Percentiles rank a stretch among this genome's conserved stretches.
Evolutionary conservation across 495 filamentous ascomycete genomes (phyloP).

Genomic region (Tetracladium setigerum): DNA sequence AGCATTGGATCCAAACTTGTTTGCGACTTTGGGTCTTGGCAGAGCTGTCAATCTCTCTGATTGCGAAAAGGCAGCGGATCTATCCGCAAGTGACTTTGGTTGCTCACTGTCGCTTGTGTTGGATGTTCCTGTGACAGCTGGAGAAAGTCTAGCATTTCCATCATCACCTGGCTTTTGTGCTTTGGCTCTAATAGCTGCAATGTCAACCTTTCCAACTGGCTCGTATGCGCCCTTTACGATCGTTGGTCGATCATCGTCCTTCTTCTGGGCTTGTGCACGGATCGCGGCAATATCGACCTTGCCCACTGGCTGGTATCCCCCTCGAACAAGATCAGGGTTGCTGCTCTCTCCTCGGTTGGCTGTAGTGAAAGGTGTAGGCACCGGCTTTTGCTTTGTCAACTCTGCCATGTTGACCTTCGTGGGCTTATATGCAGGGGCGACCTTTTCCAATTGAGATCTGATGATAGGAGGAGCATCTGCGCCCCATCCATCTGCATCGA

Average conservation of each 20-base stretch:
- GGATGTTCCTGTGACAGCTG: conserved; percentile 31
- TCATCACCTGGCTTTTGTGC: conserved; percentile 57
- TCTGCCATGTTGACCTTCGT: conserved; percentile 87
- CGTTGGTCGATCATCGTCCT: conserved; percentile 67
- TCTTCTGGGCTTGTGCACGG: conserved; percentile 65
- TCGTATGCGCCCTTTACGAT: conserved; percentile 87
- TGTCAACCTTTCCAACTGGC: conserved; percentile 90
- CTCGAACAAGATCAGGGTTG: conserved; percentile 65
- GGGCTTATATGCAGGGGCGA: conserved; percentile 84
- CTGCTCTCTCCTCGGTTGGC: conserved; percentile 22
- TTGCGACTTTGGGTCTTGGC: conserved; percentile 90
- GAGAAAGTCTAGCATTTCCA: conserved; percentile 22
- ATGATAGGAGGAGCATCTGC: conserved; percentile 86
- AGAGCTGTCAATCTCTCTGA: conserved; percentile 79
- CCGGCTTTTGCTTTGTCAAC: conserved; percentile 59
- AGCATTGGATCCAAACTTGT: conserved; percentile 67
- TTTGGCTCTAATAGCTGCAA: conserved; percentile 79
- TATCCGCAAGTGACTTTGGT: conserved; percentile 55
- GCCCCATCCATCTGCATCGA: conserved; percentile 81
- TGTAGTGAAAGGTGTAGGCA: conserved; percentile 47
- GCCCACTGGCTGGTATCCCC: conserved; percentile 91
- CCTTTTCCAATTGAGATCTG: conserved; percentile 84
- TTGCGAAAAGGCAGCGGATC: conserved; percentile 52
- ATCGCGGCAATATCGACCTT: conserved; percentile 94
- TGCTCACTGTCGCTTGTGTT: conserved; percentile 31